Conservation (phyloP, 768 basidiomycete species). For the Porphyrellus cyaneotinctus region DNA sequence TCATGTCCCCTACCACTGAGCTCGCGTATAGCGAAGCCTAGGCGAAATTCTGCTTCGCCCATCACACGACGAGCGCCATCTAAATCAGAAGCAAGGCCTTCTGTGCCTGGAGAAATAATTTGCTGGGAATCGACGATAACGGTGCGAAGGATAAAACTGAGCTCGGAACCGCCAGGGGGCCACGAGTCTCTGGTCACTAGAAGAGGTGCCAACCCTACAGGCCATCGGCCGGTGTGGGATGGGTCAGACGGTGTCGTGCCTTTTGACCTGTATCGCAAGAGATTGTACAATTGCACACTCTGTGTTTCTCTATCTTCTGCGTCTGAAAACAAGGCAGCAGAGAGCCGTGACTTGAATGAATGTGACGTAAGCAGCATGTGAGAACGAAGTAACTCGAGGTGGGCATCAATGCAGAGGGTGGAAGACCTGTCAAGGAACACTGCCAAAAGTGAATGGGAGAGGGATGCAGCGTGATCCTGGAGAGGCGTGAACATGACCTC, state of each 20-base stretch:
- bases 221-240: conserved; percentile 38
- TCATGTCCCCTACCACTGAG: conserved; percentile 61
- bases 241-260: conserved; percentile 18
- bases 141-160: conserved; percentile 77
- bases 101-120: conserved; percentile 13
- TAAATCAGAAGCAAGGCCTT: conserved; percentile 26
- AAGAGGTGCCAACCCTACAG: conserved; percentile 68
- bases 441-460: conserved; percentile 64
- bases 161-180: conserved; percentile 84
- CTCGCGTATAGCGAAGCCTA: conserved; percentile 84
- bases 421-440: conserved; percentile 62
- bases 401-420: conserved; percentile 63
- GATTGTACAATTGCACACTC: conserved; percentile 25
- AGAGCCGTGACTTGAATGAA: conserved; percentile 67
- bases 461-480: conserved; percentile 52
- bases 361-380: conserved; percentile 72
- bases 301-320: conserved; percentile 45
- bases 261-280: conserved; percentile 21
- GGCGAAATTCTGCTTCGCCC: conserved; percentile 66
- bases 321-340: conserved; percentile 75
- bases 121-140: conserved; percentile 83
- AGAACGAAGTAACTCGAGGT: conserved; percentile 65
- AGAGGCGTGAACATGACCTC: conserved; percentile 61
- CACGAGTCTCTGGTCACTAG: conserved; percentile 73
- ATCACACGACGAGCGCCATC: conserved; percentile 35